Percentiles rank a stretch among this genome's conserved stretches.
Evolutionary conservation across 2,329 filamentous ascomycete genomes (phyloP).

Genomic region (Diplocarpon rosae): DNA sequence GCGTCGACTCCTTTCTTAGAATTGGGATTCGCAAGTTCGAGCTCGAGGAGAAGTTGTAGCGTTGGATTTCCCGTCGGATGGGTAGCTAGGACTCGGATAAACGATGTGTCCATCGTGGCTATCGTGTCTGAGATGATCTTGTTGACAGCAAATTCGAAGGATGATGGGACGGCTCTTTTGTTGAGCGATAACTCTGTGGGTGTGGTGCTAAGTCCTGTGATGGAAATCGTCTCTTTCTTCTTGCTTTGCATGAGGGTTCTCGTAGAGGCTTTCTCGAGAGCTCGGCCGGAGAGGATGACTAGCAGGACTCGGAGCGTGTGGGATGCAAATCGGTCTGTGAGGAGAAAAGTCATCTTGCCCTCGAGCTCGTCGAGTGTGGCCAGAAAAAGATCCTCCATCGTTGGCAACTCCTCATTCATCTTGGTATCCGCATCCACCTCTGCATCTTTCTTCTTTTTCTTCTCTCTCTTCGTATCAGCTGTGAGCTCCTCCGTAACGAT

Average conservation of each 20-base stretch:
- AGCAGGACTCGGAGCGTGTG: constrained; percentile 81
- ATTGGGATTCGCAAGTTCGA: constrained; percentile 68
- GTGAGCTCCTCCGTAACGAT: constrained; percentile 63
- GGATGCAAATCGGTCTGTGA: constrained; percentile 84
- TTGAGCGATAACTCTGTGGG: constrained; percentile 36
- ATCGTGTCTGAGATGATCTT: constrained; percentile 75
- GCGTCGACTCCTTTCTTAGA: constrained; percentile 52
- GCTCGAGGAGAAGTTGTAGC: constrained; percentile 77
- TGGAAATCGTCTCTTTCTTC: constrained; percentile 74
- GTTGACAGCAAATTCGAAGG: constrained; percentile 65
- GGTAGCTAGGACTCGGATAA: constrained; percentile 71
- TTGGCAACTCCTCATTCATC: constrained; percentile 36
- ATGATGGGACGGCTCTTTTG: constrained; percentile 57
- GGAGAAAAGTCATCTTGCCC: constrained; percentile 66
- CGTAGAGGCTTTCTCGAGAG: constrained; percentile 57
- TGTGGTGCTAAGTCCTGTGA: constrained; percentile 40
- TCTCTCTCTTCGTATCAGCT: constrained; percentile 31
- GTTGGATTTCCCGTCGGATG: constrained; percentile 89
- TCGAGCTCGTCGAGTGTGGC: constrained; percentile 80
- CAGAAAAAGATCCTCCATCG: constrained; percentile 80
- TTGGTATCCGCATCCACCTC: constrained; percentile 36
- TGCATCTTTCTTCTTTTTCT: constrained; percentile 35
- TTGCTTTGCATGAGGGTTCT: constrained; percentile 79
- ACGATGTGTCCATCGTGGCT: constrained; percentile 63
- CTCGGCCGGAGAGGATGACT: constrained; percentile 72